Conservation (phyloP, 768 basidiomycete genomes). For the Lentinula lateritia region DNA sequence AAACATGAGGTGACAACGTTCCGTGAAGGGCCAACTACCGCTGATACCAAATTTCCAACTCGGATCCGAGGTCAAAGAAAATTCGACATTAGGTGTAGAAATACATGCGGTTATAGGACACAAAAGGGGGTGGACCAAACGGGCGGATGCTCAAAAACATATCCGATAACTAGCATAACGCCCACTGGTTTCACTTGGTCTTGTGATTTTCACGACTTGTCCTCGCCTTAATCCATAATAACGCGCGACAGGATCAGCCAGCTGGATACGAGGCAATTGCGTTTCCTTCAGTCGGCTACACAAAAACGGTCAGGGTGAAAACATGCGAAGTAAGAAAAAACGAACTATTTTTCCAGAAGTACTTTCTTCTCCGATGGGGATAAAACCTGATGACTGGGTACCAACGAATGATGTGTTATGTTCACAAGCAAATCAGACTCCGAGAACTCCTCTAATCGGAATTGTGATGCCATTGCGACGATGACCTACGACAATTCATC, state of each 20-base stretch:
- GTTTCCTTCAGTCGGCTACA: conserved; percentile 93
- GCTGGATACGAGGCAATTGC: conserved; percentile 93
- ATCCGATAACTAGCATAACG: conserved; percentile 91
- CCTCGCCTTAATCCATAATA: conserved; percentile 96
- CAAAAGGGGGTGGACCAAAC: not conserved
- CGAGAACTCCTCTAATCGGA: conserved; percentile 91
- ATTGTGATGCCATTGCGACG: conserved; percentile 80
- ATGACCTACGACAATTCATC: conserved; percentile 60
- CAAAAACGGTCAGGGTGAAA: conserved; percentile 6
- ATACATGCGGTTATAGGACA: not conserved
- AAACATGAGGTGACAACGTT: not conserved
- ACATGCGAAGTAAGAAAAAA: conserved; percentile 14
- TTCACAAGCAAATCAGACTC: conserved; percentile 96
- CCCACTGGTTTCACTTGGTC: conserved; percentile 95
- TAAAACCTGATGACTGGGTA: conserved; percentile 89
- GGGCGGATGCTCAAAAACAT: conserved; percentile 52
- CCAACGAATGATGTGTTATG: conserved; percentile 93
- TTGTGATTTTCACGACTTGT: conserved; percentile 96
- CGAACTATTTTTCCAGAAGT: conserved; percentile 90
- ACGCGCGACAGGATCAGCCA: conserved; percentile 95
- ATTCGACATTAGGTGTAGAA: not conserved
- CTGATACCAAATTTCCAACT: not conserved
- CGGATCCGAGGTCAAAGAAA: not conserved
- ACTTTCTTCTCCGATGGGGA: conserved; percentile 79
- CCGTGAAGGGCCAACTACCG: not conserved